Conservation (phyloP, 768 basidiomycete species). For the Tulasnella sp. region DNA sequence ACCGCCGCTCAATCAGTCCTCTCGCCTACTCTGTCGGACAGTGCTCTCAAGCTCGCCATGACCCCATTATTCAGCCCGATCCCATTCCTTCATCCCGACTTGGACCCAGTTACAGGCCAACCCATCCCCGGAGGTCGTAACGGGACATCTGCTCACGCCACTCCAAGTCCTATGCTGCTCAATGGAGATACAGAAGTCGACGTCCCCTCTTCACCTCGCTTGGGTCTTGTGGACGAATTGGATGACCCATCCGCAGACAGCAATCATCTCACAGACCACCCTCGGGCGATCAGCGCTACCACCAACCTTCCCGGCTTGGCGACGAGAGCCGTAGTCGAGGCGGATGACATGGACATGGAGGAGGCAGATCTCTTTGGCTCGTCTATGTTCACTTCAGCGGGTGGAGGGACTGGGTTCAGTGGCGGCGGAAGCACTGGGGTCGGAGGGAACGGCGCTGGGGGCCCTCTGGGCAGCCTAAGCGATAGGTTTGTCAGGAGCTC, state of each 20-base stretch:
- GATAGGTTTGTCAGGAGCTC: constrained; percentile 26
- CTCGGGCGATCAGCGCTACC: constrained; percentile 53
- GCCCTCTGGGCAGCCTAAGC: not conserved
- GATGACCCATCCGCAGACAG: constrained; percentile 66
- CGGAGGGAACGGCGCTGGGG: not conserved
- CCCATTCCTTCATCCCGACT: constrained; percentile 79
- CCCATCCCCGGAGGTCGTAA: constrained; percentile 45
- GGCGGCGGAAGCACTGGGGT: not conserved
- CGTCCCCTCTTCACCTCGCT: constrained; percentile 9
- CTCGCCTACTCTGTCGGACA: constrained; percentile 43
- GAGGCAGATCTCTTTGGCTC: constrained; percentile 14
- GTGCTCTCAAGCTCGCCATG: constrained; percentile 44
- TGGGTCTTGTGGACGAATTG: constrained; percentile 80
- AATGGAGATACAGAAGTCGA: constrained; percentile 41
- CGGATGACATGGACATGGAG: constrained; percentile 32
- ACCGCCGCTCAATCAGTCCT: constrained; percentile 43
- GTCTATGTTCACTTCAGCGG: not conserved
- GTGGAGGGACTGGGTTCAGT: not conserved
- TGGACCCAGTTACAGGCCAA: constrained; percentile 75
- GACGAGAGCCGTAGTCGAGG: constrained; percentile 24
- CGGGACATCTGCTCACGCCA: constrained; percentile 18
- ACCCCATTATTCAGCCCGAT: constrained; percentile 87
- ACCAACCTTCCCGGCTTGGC: constrained; percentile 19
- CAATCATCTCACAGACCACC: constrained; percentile 78
- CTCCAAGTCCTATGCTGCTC: constrained; percentile 25